phyloP scores from a whole-genome alignment of 148 eudicot genomes.

The Camellia sinensis region DNA sequence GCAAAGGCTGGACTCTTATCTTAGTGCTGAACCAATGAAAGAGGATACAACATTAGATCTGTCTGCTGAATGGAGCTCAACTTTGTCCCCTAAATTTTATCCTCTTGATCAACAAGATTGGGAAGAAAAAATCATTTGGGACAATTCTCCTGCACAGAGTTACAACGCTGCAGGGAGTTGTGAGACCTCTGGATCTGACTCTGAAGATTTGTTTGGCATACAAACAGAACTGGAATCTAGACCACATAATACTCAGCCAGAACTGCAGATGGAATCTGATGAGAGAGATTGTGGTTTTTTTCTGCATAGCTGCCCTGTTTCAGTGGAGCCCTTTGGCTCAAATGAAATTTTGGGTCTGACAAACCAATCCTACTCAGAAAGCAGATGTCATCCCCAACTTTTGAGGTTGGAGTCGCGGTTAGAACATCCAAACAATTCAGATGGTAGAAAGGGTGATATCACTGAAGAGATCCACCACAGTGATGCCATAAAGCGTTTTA shows the following conservation, averaged over 20 bases:
- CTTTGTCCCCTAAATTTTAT: conserved; percentile 45
- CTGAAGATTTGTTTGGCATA: conserved; percentile 36
- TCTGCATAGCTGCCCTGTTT: conserved; percentile 27
- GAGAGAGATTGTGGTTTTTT: conserved; percentile 38
- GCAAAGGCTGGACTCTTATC: conserved; percentile 49
- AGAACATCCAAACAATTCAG: conserved; percentile 27
- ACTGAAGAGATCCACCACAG: conserved; percentile 36
- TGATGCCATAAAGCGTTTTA: conserved; percentile 62
- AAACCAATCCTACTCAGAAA: conserved; percentile 25
- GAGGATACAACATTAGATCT: conserved; percentile 30
- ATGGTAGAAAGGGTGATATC: conserved; percentile 37
- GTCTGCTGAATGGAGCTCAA: conserved; percentile 37
- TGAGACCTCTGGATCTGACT: conserved; percentile 71
- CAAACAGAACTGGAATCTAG: conserved; percentile 33
- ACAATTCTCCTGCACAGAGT: conserved; percentile 53
- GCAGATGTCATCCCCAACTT: conserved; percentile 67
- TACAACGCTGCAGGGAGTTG: conserved; percentile 53
- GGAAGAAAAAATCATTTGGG: conserved; percentile 90
- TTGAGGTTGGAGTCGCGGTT: conserved; percentile 70
- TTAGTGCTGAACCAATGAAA: conserved; percentile 66
- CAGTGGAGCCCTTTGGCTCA: conserved; percentile 65
- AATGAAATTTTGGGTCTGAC: conserved; percentile 28
- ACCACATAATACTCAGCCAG: conserved; percentile 19
- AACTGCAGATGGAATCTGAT: conserved; percentile 20
- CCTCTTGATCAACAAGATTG: conserved; percentile 91